Evolutionary conservation across 2,329 filamentous ascomycete species (phyloP), one percentile per base, ranked within the genome.

Genomic region (Remersonia thermophila): DNA sequence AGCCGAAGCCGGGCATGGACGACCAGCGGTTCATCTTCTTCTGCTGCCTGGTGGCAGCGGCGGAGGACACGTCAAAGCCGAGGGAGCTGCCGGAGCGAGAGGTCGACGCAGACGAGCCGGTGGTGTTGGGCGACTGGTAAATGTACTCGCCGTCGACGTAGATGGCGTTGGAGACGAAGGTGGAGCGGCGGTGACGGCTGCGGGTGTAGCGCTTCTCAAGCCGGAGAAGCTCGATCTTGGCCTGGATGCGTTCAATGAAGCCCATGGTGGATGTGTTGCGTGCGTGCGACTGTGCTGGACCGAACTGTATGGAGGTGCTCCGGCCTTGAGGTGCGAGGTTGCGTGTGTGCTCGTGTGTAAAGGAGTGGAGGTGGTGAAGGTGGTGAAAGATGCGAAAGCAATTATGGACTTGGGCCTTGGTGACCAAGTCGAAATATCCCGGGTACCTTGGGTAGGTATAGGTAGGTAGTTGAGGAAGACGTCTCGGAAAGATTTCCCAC

Each of bases 81-180:
- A 7, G 44, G 38, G 45, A 47, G 39, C 56, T 55, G 47, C 43
- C 52, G 44, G 44, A 50, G 27, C 51, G 45, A 38, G 45, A 47
- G 30, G 59, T 56, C 48, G 63, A 66, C 32, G 64, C 58, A 4
- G 69, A 73, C 13, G 70, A 74, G 38, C 71, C 71, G 1, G 71
- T 76, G 35, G 65, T 64, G 58, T 60, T 69, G 44, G 73, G 72
- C 0, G 69, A 73, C 54, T 77, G 69, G 69, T 86, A 93, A 58
- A 94, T 69, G 65, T 95, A 95, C 66, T 95, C 89, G 61, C 87
- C 91, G 56, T 96, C 84, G 46, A 95, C 82, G 60, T 96, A 96
- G 57, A 83, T 73, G 20, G 86, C 89, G 52, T 84, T 86, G 54
- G 83, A 86, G 54, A 82, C 77, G 59, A 93, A 94, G 42, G 83